Base-by-base conservation (phyloP, 495 filamentous ascomycete species). In the Margaritispora aquatica region DNA sequence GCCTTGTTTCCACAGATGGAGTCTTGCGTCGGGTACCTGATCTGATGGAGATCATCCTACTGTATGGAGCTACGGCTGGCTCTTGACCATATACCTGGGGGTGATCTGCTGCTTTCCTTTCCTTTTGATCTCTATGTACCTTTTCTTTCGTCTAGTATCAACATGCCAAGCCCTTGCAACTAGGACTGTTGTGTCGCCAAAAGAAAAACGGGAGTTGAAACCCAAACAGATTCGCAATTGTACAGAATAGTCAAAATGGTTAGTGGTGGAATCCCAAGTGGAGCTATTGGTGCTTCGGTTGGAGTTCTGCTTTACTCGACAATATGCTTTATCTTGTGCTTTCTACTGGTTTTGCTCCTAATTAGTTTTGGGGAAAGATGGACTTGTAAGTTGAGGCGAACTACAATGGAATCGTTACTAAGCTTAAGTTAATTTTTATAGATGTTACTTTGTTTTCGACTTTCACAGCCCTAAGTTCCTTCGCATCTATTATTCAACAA, bases 401-500 rank as follows among this genome's bases (percentile, higher is more conserved):
- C n/a, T n/a, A n/a, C n/a, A n/a, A n/a, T n/a, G n/a, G n/a, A n/a
- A n/a, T n/a, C n/a, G n/a, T n/a, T n/a, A n/a, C n/a, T n/a, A n/a
- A n/a, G n/a, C n/a, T n/a, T n/a, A n/a, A n/a, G n/a, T n/a, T n/a
- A n/a, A n/a, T n/a, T n/a, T n/a, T n/a, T n/a, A n/a, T n/a, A 79
- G 76, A 78, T 65, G 71, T 80, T 15, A 69, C 73, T 19, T 57
- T 79, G 49, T 66, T 79, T 48, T 74, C 69, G 2, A 69, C 62
- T 26, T 69, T 71, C 51, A 71, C 71, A 36, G 60, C 69, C 9
- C 41, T 79, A 8, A 72, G 72, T 46, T 73, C 71, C 0, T 21
- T 73, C 3, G 71, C 70, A 23, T 79, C 75, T 9, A 71, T 79
- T 26, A 64, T 68, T 22, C 75, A 80, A 60, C 77, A 79, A 54